Conservation (phyloP, 768 basidiomycete genomes). For the Gloeostereum incarnatum region DNA sequence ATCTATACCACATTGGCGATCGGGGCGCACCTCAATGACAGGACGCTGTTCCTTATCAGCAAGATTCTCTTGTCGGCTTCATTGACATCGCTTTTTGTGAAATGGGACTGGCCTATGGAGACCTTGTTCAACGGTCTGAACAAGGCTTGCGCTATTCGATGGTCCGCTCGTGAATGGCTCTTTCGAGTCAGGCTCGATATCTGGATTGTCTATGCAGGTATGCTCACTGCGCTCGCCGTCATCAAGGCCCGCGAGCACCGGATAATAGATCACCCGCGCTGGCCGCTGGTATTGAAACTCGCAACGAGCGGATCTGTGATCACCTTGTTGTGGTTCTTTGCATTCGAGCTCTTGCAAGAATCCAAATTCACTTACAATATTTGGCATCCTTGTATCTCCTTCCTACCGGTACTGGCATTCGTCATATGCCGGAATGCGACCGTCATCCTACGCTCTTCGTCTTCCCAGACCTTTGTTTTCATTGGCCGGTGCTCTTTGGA, state of each 20-base stretch:
- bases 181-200: constrained; percentile 87
- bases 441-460: constrained; percentile 56
- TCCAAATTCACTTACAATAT: constrained; percentile 81
- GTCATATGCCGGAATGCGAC: constrained; percentile 70
- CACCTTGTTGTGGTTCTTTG: constrained; percentile 68
- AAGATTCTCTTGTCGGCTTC: constrained; percentile 65
- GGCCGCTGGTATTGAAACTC: constrained; percentile 43
- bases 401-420: constrained; percentile 74
- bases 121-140: constrained; percentile 53
- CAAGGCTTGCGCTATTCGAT: constrained; percentile 62
- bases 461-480: constrained; percentile 65
- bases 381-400: constrained; percentile 79
- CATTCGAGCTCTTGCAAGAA: constrained; percentile 67
- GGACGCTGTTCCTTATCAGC: constrained; percentile 49
- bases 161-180: constrained; percentile 82
- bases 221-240: constrained; percentile 64
- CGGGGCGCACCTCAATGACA: constrained; percentile 68
- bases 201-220: constrained; percentile 83
- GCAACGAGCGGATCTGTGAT: constrained; percentile 41
- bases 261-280: constrained; percentile 59
- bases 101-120: constrained; percentile 52
- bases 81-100: constrained; percentile 58
- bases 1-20: constrained; percentile 72
- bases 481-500: constrained; percentile 85
- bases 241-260: constrained; percentile 71